These are phyloP conservation scores for Lasiosphaeria hispida DNA, from an alignment of 495 filamentous ascomycete species.

Conservation along the genomic window DNA sequence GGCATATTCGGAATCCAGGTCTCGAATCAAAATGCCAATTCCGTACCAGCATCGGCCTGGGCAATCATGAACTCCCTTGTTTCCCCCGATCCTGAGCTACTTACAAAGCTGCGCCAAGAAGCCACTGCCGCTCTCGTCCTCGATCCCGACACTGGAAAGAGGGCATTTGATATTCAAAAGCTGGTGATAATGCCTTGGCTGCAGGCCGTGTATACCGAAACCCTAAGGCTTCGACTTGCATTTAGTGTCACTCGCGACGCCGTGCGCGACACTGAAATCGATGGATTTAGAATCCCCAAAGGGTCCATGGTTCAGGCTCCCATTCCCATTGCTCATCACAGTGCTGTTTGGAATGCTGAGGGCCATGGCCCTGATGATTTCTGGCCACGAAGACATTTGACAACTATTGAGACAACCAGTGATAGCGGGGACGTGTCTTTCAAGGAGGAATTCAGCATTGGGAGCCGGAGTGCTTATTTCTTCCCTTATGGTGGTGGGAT, in stretches of 20 bases:
- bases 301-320: conserved; percentile 6
- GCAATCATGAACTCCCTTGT: neutral
- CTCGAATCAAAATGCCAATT: conserved; percentile 5
- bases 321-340: conserved; percentile 1
- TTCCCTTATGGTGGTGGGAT: conserved; percentile 9
- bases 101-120: neutral
- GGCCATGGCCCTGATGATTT: conserved; percentile 1
- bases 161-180: neutral
- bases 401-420: neutral
- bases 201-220: conserved; percentile 5
- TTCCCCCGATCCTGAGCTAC: neutral
- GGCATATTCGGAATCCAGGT: conserved; percentile 5
- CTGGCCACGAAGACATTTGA: conserved; percentile 6
- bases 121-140: neutral
- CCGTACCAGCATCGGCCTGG: conserved; percentile 5
- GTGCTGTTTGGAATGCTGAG: neutral
- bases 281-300: neutral
- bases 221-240: neutral
- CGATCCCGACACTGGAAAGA: neutral
- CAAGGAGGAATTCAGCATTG: neutral
- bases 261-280: neutral
- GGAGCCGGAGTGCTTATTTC: neutral
- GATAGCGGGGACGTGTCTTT: neutral
- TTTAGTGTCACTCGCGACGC: conserved; percentile 7
- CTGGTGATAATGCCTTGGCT: neutral